Percentiles rank a stretch among this genome's conserved stretches.
Conservation (phyloP, 352 stramenopile genomes). For the Globisporangium canariense region DNA sequence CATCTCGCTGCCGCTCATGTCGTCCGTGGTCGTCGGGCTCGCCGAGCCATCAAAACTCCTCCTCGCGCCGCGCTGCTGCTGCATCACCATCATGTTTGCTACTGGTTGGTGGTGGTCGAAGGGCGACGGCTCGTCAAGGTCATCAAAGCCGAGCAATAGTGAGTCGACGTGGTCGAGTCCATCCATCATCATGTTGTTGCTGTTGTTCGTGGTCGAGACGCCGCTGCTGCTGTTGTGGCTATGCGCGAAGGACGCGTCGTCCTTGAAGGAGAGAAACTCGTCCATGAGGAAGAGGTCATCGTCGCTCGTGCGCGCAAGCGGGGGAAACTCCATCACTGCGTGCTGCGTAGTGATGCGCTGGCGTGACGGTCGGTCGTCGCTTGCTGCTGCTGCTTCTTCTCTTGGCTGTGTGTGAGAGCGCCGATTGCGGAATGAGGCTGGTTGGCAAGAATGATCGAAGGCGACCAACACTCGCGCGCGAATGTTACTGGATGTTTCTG, state of each 20-base stretch:
- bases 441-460: not conserved
- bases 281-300: slow-evolving; percentile 40
- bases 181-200: slow-evolving; percentile 13
- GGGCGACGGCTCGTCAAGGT: slow-evolving; percentile 18
- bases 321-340: slow-evolving; percentile 6
- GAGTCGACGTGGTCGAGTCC: slow-evolving; percentile 37
- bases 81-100: not conserved
- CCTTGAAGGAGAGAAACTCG: slow-evolving; percentile 50
- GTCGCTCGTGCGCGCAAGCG: slow-evolving; percentile 9
- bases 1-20: slow-evolving; percentile 48
- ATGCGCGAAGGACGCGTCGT: slow-evolving; percentile 25
- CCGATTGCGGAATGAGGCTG: slow-evolving; percentile 4
- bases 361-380: not conserved
- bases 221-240: not conserved
- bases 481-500: not conserved
- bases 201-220: not conserved
- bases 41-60: slow-evolving; percentile 19
- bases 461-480: slow-evolving; percentile 3
- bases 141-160: slow-evolving; percentile 32
- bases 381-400: not conserved
- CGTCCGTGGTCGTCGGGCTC: slow-evolving; percentile 40
- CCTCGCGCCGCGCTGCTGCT: slow-evolving; percentile 9
- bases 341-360: not conserved
- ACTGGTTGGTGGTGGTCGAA: slow-evolving; percentile 4
- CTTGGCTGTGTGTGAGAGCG: not conserved